These are phyloP conservation scores for Ploettnerulaceae sp. DNA, from an alignment of 2,329 filamentous ascomycete species.

Conservation along the genomic window DNA sequence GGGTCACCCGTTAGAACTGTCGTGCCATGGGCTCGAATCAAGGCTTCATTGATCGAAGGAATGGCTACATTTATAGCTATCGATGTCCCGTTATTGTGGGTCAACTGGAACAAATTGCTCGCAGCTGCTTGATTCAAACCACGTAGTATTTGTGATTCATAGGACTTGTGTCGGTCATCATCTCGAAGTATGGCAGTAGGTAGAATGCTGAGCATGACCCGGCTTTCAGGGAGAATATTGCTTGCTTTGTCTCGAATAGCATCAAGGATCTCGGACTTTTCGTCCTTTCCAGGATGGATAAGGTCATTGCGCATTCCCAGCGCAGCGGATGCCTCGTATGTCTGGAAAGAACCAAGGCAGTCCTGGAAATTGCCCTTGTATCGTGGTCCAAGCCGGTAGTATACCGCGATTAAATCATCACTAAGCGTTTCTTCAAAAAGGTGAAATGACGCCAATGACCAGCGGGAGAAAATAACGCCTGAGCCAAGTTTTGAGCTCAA, in stretches of 20 bases:
- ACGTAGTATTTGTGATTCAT: slow-evolving; percentile 71
- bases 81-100: slow-evolving; percentile 67
- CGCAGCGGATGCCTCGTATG: slow-evolving; percentile 87
- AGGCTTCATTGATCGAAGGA: slow-evolving; percentile 80
- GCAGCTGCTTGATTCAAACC: slow-evolving; percentile 70
- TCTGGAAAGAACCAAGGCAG: slow-evolving; percentile 91
- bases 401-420: slow-evolving; percentile 87
- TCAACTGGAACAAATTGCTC: slow-evolving; percentile 62
- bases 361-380: slow-evolving; percentile 98
- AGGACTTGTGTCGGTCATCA: slow-evolving; percentile 64
- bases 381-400: slow-evolving; percentile 80
- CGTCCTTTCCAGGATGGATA: slow-evolving; percentile 82
- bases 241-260: slow-evolving; percentile 85
- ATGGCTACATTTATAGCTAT: slow-evolving; percentile 85
- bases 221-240: slow-evolving; percentile 72
- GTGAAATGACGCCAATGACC: slow-evolving; percentile 87
- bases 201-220: slow-evolving; percentile 77
- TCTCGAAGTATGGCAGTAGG: slow-evolving; percentile 76
- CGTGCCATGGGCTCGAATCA: slow-evolving; percentile 76
- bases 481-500: slow-evolving; percentile 71
- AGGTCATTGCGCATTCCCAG: slow-evolving; percentile 89
- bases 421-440: slow-evolving; percentile 83
- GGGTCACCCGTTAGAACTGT: slow-evolving; percentile 79
- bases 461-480: slow-evolving; percentile 69
- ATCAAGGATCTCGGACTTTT: slow-evolving; percentile 83